A percentile compares a stretch with the other conserved stretches of the same genome.
Evolutionary conservation across 2,329 filamentous ascomycete species (phyloP).

Genomic region (Ceratocystis huliohia): DNA sequence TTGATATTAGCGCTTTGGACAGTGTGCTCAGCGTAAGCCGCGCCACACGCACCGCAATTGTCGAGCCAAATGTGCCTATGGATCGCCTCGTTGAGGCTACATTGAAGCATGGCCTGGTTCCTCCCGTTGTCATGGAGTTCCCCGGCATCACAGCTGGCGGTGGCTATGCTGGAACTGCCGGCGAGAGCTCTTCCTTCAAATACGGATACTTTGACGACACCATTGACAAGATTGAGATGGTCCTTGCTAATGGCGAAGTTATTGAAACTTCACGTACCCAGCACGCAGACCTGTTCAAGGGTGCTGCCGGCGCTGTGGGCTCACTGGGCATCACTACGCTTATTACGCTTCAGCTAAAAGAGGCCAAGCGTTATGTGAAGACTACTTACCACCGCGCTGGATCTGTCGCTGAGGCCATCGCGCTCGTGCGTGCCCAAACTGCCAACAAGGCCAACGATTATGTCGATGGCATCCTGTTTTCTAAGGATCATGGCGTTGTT

Average conservation of each 20-base stretch:
- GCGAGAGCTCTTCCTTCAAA: slow-evolving; percentile 56
- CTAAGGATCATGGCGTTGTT: slow-evolving; percentile 49
- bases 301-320: slow-evolving; percentile 54
- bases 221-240: slow-evolving; percentile 52
- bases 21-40: slow-evolving; percentile 53
- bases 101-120: slow-evolving; percentile 51
- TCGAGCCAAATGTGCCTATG: slow-evolving; percentile 68
- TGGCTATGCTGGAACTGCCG: slow-evolving; percentile 57
- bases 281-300: slow-evolving; percentile 47
- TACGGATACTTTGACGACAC: slow-evolving; percentile 60
- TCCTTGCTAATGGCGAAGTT: slow-evolving; percentile 53
- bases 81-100: slow-evolving; percentile 55
- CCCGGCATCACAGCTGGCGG: slow-evolving; percentile 63
- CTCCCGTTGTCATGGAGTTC: slow-evolving; percentile 64
- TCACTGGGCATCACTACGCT: slow-evolving; percentile 56
- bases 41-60: slow-evolving; percentile 44
- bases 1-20: slow-evolving; percentile 54
- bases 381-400: slow-evolving; percentile 46
- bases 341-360: slow-evolving; percentile 50
- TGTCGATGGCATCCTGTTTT: slow-evolving; percentile 60
- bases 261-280: slow-evolving; percentile 37
- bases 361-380: slow-evolving; percentile 48
- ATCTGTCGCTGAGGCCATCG: slow-evolving; percentile 37
- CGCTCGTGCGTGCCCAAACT: slow-evolving; percentile 38
- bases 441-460: slow-evolving; percentile 45